A percentile compares a stretch with the other conserved stretches of the same genome.
phyloP scores from a whole-genome alignment of 2,329 filamentous ascomycete genomes.

The Pyrenophora graminea region DNA sequence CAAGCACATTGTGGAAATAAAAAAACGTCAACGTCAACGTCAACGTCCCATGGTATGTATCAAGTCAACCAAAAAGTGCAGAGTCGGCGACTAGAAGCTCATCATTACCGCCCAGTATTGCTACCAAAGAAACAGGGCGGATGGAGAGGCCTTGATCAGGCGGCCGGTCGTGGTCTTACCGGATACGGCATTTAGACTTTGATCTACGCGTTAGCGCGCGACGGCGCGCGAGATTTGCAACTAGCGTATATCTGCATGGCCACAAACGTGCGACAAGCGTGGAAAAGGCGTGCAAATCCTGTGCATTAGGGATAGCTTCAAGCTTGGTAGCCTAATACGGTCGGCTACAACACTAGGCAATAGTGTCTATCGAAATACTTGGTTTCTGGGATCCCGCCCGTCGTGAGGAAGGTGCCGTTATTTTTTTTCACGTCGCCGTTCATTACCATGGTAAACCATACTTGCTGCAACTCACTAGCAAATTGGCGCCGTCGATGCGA shows the following conservation, averaged over 20 bases:
- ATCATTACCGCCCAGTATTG: background rate
- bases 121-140: conserved; percentile 2
- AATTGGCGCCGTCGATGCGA: background rate
- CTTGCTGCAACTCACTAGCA: background rate
- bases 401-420: conserved; percentile 5
- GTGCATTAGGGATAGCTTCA: conserved; percentile 1
- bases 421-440: background rate
- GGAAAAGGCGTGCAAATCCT: background rate
- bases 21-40: conserved; percentile 2
- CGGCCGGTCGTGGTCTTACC: conserved; percentile 8
- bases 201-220: conserved; percentile 9
- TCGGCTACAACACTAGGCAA: background rate
- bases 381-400: conserved; percentile 2
- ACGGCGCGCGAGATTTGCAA: conserved; percentile 5
- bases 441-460: conserved; percentile 9
- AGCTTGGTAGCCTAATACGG: conserved; percentile 7
- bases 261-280: conserved; percentile 8
- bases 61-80: background rate
- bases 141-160: conserved; percentile 8
- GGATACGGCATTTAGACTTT: conserved; percentile 12
- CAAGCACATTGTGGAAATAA: background rate
- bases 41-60: background rate
- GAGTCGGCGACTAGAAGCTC: conserved; percentile 14
- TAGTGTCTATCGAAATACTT: background rate
- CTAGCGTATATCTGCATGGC: conserved; percentile 13